Evolutionary conservation across 306 rosid species (phyloP), one percentile per base, ranked within the genome.

Genomic region (Cicer bijugum): DNA sequence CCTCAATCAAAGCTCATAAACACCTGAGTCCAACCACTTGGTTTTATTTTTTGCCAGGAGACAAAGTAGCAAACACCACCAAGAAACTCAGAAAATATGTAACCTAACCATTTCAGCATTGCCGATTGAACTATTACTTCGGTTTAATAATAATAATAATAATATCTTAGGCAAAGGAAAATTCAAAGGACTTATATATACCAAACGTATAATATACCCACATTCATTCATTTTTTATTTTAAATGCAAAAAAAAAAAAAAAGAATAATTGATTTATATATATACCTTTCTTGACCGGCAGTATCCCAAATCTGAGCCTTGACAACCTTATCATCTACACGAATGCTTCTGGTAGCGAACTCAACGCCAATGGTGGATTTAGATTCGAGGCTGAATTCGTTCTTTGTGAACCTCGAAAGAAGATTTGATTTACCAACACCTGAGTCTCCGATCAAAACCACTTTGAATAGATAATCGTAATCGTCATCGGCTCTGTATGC

Each of bases 261-360:
- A 15, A 0, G 2, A 14, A 15, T 6, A 46, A 4, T 46, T 11
- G 51, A 12, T 23, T 23, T 23, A 2, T 23, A 23, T 23, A 46
- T 11, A 65, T 72, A 89, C 95, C 95, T 89, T 81, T 91, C 95
- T 79, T 91, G 97, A 59, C 97, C 97, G 23, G 97, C 97, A 40
- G 97, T 91, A 69, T 91, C 97, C 97, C 97, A 91, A 89, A 91
- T 87, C 89, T 91, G 95, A 78, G 97, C 97, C 87, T 91, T 91
- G 80, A 87, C 87, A 50, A 91, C 90, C 89, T 91, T 91, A 7
- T 91, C 89, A 64, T 91, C 92, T 3, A 91, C 90, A 16, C 75
- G 84, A 75, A 91, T 87, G 85, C 97, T 91, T 86, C 96, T 83
- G 71, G 97, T 89, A 38, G 97, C 92, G 50, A 91, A 91, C 84